These are phyloP conservation scores for Closterium sp. DNA, from an alignment of 139 green algal genomes.

Conservation along the genomic window DNA sequence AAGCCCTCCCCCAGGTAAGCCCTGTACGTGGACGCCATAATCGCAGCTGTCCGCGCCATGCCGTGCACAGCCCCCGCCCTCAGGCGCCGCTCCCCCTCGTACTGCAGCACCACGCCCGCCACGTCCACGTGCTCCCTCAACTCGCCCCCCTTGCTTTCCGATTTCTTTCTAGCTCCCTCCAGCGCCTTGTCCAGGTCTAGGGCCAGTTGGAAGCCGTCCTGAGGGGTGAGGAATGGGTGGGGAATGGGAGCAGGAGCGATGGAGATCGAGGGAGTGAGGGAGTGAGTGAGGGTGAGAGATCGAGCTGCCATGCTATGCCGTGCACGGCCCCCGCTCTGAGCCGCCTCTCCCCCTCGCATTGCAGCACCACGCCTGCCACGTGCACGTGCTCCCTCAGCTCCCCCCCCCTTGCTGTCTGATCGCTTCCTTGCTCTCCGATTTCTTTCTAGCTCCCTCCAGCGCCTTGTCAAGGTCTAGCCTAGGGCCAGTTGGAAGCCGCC, in stretches of 20 bases:
- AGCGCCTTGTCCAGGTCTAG: slow-evolving; percentile 40
- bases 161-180: not conserved
- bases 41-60: slow-evolving; percentile 78
- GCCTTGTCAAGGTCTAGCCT: slow-evolving; percentile 46
- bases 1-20: slow-evolving; percentile 68
- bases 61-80: slow-evolving; percentile 82
- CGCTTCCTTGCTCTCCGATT: not conserved
- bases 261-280: too few species aligned
- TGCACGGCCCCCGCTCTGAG: slow-evolving; percentile 77
- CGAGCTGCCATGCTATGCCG: slow-evolving; percentile 76
- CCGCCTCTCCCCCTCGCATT: slow-evolving; percentile 62
- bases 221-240: not conserved
- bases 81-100: slow-evolving; percentile 70
- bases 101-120: slow-evolving; percentile 16
- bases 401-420: too few species aligned
- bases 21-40: slow-evolving; percentile 89
- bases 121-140: slow-evolving; percentile 7
- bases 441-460: not conserved
- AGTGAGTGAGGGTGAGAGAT: too few species aligned
- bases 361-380: slow-evolving; percentile 6
- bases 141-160: not conserved
- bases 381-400: not conserved
- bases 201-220: slow-evolving; percentile 48
- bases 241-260: too few species aligned
- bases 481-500: slow-evolving; percentile 40